Conservation (phyloP, 768 basidiomycete genomes). For the Lactarius vividus region DNA sequence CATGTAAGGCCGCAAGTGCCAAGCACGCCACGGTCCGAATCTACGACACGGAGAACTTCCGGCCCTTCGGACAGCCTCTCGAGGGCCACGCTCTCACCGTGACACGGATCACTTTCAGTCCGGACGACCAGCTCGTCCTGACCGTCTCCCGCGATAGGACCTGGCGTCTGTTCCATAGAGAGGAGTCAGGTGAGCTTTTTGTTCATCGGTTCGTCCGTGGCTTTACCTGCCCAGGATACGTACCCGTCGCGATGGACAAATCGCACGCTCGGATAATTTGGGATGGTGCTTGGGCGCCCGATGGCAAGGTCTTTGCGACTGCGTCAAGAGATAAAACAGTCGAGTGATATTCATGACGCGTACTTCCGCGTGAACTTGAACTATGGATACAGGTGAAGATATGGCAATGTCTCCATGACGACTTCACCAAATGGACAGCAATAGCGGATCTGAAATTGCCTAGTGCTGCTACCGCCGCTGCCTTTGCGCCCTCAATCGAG, state of each 20-base stretch:
- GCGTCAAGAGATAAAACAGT: constrained; percentile 96
- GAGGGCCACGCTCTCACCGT: constrained; percentile 86
- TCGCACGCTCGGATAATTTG: constrained; percentile 92
- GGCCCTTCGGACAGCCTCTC: constrained; percentile 67
- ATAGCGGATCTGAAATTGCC: constrained; percentile 61
- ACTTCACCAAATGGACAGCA: constrained; percentile 49
- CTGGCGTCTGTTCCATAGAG: constrained; percentile 75
- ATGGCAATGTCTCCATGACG: constrained; percentile 51
- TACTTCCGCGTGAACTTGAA: background rate
- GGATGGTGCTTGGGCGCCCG: constrained; percentile 87
- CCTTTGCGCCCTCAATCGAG: constrained; percentile 46
- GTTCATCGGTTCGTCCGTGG: background rate
- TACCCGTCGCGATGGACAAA: constrained; percentile 67
- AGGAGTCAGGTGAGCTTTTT: constrained; percentile 40
- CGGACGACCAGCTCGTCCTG: constrained; percentile 72
- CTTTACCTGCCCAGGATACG: constrained; percentile 44
- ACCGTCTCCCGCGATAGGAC: constrained; percentile 90
- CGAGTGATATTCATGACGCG: constrained; percentile 25
- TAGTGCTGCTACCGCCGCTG: constrained; percentile 83
- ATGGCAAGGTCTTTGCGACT: constrained; percentile 82
- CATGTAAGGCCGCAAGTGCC: constrained; percentile 82
- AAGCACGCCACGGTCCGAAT: constrained; percentile 90
- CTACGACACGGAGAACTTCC: constrained; percentile 70
- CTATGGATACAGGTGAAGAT: constrained; percentile 65
- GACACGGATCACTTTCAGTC: constrained; percentile 87